Conservation (phyloP, 2,329 filamentous ascomycete species). For the Penicillium brasilianum region DNA sequence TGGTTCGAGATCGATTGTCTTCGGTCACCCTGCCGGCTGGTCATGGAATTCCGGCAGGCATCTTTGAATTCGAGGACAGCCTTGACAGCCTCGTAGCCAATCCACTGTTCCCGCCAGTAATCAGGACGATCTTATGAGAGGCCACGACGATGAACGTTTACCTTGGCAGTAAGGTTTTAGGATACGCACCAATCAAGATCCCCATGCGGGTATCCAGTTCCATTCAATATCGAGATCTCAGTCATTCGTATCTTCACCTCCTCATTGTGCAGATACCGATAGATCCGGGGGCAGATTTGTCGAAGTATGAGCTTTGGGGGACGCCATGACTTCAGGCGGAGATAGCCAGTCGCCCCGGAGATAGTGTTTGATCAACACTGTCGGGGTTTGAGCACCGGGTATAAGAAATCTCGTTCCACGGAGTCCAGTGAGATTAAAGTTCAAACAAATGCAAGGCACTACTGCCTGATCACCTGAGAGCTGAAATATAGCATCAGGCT, state of each 20-base stretch:
- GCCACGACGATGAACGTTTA: conserved; percentile 12
- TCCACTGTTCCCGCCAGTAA: conserved; percentile 22
- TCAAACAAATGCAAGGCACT: neutral
- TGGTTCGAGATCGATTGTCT: conserved; percentile 19
- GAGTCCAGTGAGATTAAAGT: no score
- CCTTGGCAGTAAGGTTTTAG: neutral
- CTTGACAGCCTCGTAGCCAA: conserved; percentile 25
- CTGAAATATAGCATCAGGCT: neutral
- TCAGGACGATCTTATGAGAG: conserved; percentile 9
- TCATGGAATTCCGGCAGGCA: conserved; percentile 17
- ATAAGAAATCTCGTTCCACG: neutral
- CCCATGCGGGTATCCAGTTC: no score
- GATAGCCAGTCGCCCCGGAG: conserved; percentile 6
- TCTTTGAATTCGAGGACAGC: conserved; percentile 14
- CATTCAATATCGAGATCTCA: neutral
- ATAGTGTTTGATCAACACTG: neutral
- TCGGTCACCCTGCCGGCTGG: conserved; percentile 24
- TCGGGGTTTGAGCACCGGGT: neutral
- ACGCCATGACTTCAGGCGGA: neutral
- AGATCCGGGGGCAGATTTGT: conserved; percentile 11
- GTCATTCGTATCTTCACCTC: neutral
- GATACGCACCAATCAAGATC: neutral
- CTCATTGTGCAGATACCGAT: conserved; percentile 16
- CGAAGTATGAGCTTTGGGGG: neutral
- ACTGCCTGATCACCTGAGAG: neutral